These are phyloP conservation scores for Cicer chorassanicum DNA, from an alignment of 306 rosid genomes.

Conservation along the genomic window DNA sequence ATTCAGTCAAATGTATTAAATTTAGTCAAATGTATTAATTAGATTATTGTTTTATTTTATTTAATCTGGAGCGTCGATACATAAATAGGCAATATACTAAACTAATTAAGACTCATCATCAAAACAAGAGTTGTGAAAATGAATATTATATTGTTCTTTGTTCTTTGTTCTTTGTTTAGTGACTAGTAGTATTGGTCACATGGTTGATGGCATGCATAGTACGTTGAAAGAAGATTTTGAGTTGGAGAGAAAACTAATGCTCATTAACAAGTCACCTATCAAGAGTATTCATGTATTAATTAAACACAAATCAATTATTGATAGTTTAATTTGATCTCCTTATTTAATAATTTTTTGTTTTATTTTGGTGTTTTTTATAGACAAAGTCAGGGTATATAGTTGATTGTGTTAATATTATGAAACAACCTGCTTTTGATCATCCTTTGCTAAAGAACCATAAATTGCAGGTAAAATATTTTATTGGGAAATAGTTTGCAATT, in stretches of 20 bases:
- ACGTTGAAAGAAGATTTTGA: conserved; percentile 13
- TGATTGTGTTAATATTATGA: conserved; percentile 39
- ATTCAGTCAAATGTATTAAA: no score
- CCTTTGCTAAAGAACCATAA: conserved; percentile 27
- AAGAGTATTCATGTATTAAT: conserved; percentile 37
- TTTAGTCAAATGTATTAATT: no score
- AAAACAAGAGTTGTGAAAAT: background rate
- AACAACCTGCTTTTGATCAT: conserved; percentile 32
- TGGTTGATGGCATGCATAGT: background rate
- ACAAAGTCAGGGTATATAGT: conserved; percentile 5
- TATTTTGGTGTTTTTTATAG: background rate
- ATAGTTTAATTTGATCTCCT: background rate
- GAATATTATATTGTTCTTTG: background rate
- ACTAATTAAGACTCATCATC: background rate
- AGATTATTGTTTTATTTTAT: no score
- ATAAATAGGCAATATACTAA: background rate
- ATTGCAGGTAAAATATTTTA: background rate
- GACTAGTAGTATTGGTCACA: no score
- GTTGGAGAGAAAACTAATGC: conserved; percentile 23
- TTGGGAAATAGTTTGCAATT: background rate
- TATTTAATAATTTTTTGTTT: background rate
- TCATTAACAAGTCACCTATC: conserved; percentile 23
- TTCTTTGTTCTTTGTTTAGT: background rate
- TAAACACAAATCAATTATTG: background rate
- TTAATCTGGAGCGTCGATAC: background rate